Conservation (phyloP, 352 stramenopile species). For the Phytophthora rubi region DNA sequence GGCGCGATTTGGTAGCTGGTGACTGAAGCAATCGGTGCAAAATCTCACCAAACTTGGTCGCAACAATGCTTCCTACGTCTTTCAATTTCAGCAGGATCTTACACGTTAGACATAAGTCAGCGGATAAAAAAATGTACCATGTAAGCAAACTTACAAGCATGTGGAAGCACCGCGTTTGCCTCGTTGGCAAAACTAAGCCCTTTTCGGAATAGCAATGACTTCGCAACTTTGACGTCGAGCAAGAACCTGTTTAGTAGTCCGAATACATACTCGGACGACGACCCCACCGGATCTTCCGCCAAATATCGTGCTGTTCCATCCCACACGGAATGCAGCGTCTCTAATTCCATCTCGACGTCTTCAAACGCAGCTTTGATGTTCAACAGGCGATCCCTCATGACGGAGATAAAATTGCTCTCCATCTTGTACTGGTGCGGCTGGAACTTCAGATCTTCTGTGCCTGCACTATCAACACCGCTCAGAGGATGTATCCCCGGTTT, state of each 20-base stretch:
- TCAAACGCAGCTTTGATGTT: conserved; percentile 62
- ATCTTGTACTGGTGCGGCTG: conserved; percentile 56
- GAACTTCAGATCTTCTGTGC: conserved; percentile 33
- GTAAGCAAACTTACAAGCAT: conserved; percentile 47
- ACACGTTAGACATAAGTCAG: not conserved
- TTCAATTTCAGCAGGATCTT: conserved; percentile 1
- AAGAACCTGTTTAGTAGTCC: conserved; percentile 74
- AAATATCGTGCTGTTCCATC: conserved; percentile 72
- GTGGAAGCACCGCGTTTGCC: conserved; percentile 36
- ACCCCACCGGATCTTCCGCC: conserved; percentile 59
- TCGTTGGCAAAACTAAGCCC: conserved; percentile 58
- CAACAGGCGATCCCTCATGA: conserved; percentile 57
- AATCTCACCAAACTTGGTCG: conserved; percentile 72
- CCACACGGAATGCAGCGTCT: conserved; percentile 66
- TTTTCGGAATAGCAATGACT: conserved; percentile 63
- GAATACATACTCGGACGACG: conserved; percentile 78
- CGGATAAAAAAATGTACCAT: not conserved
- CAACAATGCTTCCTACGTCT: conserved; percentile 73
- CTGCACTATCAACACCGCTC: not conserved
- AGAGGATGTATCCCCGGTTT: not conserved
- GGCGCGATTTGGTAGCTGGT: conserved; percentile 2
- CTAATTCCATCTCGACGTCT: conserved; percentile 70
- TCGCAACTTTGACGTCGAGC: conserved; percentile 79
- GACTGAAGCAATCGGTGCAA: too few relatives aligned
- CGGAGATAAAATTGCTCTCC: conserved; percentile 61